A percentile compares a stretch with the other conserved stretches of the same genome.
Evolutionary conservation across 2,329 filamentous ascomycete genomes (phyloP).

Genomic region (Fusarium ramigenum): DNA sequence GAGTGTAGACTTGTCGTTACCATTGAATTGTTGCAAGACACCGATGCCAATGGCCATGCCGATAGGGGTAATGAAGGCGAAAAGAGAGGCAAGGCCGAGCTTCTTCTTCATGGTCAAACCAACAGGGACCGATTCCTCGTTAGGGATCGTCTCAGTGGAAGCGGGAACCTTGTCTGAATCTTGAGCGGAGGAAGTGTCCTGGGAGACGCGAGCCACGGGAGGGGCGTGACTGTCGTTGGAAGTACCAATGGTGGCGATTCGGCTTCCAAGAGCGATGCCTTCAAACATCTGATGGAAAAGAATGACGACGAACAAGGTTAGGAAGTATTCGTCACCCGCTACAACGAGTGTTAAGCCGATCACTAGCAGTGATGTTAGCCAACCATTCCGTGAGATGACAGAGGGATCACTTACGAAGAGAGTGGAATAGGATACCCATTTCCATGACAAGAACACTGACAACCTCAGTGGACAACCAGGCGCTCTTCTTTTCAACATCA

Average conservation of each 20-base stretch:
- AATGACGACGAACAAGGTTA: constrained; percentile 72
- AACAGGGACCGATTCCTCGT: constrained; percentile 12
- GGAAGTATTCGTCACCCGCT: constrained; percentile 64
- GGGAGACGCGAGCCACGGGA: constrained; percentile 33
- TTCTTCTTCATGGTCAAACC: constrained; percentile 59
- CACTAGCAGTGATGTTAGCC: constrained; percentile 51
- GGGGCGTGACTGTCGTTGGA: constrained; percentile 25
- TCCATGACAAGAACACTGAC: constrained; percentile 76
- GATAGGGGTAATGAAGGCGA: constrained; percentile 77
- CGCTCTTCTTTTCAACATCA: constrained; percentile 38
- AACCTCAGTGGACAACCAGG: constrained; percentile 54
- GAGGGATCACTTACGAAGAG: constrained; percentile 60
- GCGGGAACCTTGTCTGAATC: constrained; percentile 44
- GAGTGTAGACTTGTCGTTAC: constrained; percentile 73
- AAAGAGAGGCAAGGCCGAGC: constrained; percentile 68
- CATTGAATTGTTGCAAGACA: constrained; percentile 76
- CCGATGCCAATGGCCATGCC: constrained; percentile 85
- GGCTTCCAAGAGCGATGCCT: constrained; percentile 76
- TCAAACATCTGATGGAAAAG: constrained; percentile 84
- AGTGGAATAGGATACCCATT: constrained; percentile 79
- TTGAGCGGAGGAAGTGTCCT: constrained; percentile 21
- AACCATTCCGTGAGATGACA: background rate
- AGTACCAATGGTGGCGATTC: constrained; percentile 69
- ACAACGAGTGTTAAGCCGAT: constrained; percentile 73
- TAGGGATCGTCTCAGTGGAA: constrained; percentile 34